Base-by-base conservation (phyloP, 148 eudicot genomes). In the Cornus controversa region DNA sequence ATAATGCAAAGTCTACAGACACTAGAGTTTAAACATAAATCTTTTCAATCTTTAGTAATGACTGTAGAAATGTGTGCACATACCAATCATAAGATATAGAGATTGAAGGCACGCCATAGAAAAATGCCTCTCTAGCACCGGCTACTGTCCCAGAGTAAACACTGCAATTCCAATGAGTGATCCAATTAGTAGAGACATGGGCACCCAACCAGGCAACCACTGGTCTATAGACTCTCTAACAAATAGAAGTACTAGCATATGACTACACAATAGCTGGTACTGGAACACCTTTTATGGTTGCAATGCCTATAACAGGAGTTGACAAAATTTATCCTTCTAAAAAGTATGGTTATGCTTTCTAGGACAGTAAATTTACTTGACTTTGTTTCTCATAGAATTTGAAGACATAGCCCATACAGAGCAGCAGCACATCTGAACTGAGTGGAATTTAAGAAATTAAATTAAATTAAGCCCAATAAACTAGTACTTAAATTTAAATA, bases 61-160 rank as follows among this genome's bases (percentile, higher is more conserved):
- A 11, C 4, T 8, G 50, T 11, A 45, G 15, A 50, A 11, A 50
- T 50, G 8, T 16, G 57, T 16, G 4, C 57, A 50, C 57, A 9
- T 86, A 95, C 99, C 99, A 95, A 64, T 95, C 90, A 85, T 93
- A 93, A 13, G 99, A 95, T 63, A 95, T 54, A 65, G 99, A 95
- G 71, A 95, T 82, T 26, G 96, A 69, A 71, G 97, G 97, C 73
- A 95, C 69, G 37, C 89, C 89, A 68, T 80, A 75, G 71, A 95
- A 89, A 78, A 87, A 95, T 65, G 97, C 97, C 84, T 95, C 97
- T 28, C 99, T 93, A 77, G 99, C 99, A 72, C 99, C 99, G 67
- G 93, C 99, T 5, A 95, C 99, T 23, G 99, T 95, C 81, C 99
- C 99, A 50, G 99, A 95, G 86, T 90, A 93, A 79, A 95, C 91